Evolutionary conservation across 208 protist genomes (phyloP).

Genomic region (Leishmania major): DNA sequence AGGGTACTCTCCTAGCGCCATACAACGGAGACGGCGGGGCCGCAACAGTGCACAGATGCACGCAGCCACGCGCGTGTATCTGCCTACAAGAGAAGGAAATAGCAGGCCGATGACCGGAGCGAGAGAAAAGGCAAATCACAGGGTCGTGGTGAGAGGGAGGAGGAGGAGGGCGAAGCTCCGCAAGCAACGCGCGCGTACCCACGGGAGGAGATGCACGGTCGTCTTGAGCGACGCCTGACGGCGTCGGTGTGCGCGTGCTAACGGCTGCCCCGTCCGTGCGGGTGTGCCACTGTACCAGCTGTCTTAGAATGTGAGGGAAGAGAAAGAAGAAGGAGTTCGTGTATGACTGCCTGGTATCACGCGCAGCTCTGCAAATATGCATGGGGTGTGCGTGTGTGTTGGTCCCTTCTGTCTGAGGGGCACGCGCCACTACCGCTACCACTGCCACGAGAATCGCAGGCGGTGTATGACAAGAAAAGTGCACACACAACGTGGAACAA

Average conservation of each 20-base stretch:
- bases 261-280: background rate
- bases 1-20: background rate
- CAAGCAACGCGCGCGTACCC: background rate
- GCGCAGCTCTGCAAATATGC: background rate
- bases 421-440: background rate
- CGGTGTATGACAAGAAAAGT: background rate
- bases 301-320: background rate
- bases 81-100: background rate
- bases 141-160: background rate
- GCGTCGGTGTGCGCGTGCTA: background rate
- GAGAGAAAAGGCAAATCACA: background rate
- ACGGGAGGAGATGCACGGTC: background rate
- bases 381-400: background rate
- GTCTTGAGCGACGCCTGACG: background rate
- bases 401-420: background rate
- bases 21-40: background rate
- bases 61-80: background rate
- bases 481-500: background rate
- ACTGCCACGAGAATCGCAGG: background rate
- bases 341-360: background rate
- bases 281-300: background rate
- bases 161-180: background rate
- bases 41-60: background rate
- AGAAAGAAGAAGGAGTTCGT: background rate
- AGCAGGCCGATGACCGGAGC: background rate